Evolutionary conservation across 129 eudicot species (phyloP), one percentile per base, ranked within the genome.

Genomic region (Sambucus nigra): DNA sequence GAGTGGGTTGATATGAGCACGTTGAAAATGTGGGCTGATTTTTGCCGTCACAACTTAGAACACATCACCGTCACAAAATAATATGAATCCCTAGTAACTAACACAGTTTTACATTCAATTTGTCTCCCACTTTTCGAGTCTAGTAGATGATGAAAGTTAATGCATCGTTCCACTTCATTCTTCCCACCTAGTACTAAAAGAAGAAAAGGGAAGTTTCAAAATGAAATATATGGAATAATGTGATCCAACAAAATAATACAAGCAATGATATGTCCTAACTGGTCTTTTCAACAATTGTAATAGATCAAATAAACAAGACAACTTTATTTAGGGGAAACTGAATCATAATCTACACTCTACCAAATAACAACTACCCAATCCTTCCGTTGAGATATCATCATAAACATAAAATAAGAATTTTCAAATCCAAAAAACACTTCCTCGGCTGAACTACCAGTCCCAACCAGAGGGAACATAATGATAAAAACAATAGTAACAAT

Each of bases 251-350:
- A 35, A 61, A 27, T 46, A 45, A 67, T 50, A 48, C 64, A 40
- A 25, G 39, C 9, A 39, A 65, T 39, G 22, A 62, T 53, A 25
- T 18, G 49, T 47, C 59, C 66, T 55, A 51, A 47, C 2, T 16
- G 52, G 70, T 70, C 67, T 42, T 47, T 28, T n/a, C 40, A 47
- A 51, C 44, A 46, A 66, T n/a, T n/a, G n/a, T 52, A 67, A 35
- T 40, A 9, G 28, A 59, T 46, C 54, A 59, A 41, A 51, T 35
- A 64, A 38, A 55, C 23, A 50, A 65, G 53, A 64, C 53, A 39
- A 38, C 69, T 54, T 66, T 76, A 70, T 61, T 76, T 38, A 47
- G 50, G 41, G 39, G 25, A 55, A 66, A 47, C 45, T 51, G 61
- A 47, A 57, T 27, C 41, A 76, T 75, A 60, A 45, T 56, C 70